Evolutionary conservation across 2,329 filamentous ascomycete genomes (phyloP).

Genomic region (Diplodia seriata): DNA sequence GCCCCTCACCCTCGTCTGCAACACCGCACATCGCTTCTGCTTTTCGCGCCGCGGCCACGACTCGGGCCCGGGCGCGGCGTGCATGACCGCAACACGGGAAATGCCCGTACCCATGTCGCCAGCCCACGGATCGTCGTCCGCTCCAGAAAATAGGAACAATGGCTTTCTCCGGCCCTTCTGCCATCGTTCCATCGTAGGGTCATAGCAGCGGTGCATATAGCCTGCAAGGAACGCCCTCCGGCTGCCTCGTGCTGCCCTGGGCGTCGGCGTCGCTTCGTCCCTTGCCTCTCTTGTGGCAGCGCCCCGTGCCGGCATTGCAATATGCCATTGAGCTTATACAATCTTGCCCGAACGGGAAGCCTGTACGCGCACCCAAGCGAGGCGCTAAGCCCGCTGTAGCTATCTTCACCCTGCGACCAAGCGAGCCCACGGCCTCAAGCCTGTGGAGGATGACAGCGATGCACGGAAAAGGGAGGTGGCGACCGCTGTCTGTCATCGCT

Average conservation of each 20-base stretch:
- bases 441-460: neutral
- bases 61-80: neutral
- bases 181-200: neutral
- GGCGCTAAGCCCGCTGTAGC: constrained; percentile 10
- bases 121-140: no score
- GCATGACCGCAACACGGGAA: constrained; percentile 2
- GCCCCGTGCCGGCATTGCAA: constrained; percentile 1
- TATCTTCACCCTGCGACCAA: neutral
- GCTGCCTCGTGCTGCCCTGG: neutral
- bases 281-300: neutral
- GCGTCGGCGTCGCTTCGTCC: neutral
- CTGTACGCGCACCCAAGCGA: constrained; percentile 2
- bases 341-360: constrained; percentile 21
- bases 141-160: constrained; percentile 24
- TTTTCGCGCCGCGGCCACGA: constrained; percentile 1
- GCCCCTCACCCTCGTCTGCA: neutral
- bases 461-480: constrained; percentile 23
- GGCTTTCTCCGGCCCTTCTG: constrained; percentile 17
- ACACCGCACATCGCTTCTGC: neutral
- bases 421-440: neutral
- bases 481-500: neutral
- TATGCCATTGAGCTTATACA: constrained; percentile 10
- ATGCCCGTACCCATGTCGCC: neutral
- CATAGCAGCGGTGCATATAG: neutral
- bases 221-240: constrained; percentile 5